phyloP scores from a whole-genome alignment of 176 grass and related monocot genomes.

The Alloteropsis semialata region DNA sequence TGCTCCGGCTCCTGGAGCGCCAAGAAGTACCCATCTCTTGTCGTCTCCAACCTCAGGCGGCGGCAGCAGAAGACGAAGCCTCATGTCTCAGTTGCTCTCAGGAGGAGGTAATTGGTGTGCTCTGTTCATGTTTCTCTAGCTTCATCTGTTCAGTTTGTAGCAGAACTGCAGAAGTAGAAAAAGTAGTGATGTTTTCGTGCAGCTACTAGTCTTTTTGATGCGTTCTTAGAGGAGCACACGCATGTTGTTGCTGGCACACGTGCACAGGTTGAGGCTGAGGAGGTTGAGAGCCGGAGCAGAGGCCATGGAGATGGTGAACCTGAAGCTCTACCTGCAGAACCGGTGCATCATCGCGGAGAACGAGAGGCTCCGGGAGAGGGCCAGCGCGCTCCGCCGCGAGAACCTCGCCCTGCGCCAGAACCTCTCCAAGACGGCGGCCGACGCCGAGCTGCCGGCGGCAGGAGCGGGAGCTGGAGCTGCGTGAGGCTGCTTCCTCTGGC shows the following conservation, averaged over 20 bases:
- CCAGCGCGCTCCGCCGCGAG: constrained; percentile 37
- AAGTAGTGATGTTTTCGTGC: not conserved
- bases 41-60: not conserved
- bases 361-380: constrained; percentile 50
- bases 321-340: constrained; percentile 68
- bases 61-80: constrained; percentile 4
- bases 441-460: not conserved
- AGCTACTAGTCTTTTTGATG: not conserved
- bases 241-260: not conserved
- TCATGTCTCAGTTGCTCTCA: constrained; percentile 27
- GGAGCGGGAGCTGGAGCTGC: not conserved
- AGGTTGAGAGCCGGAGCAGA: constrained; percentile 34
- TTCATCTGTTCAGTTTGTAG: not conserved
- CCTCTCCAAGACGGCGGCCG: constrained; percentile 16
- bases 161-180: not conserved
- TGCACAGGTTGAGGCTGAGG: constrained; percentile 27
- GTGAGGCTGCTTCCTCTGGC: not conserved
- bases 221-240: not conserved
- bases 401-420: constrained; percentile 35
- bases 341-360: constrained; percentile 60
- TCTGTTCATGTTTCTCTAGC: not conserved
- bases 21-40: not conserved
- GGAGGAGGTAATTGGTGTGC: constrained; percentile 36
- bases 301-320: constrained; percentile 51
- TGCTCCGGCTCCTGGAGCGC: constrained; percentile 37